Conservation (phyloP, 1,284 basidiomycete species). For the Volvariella volvacea region DNA sequence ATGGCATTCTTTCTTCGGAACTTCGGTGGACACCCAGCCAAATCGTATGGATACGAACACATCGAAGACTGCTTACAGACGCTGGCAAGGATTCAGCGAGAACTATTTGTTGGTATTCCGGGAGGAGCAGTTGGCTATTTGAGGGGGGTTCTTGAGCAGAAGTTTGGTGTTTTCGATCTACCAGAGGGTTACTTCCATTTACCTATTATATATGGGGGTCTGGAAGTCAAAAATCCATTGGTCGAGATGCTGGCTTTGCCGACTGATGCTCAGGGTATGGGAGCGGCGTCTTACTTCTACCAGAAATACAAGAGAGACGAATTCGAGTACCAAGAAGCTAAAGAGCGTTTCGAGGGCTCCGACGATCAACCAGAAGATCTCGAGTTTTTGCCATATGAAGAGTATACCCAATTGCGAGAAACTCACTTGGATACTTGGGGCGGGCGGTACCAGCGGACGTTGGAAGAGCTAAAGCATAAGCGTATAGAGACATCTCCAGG, state of each 20-base stretch:
- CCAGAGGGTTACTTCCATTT: constrained; percentile 39
- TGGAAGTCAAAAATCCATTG: constrained; percentile 32
- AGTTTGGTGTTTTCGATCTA: constrained; percentile 28
- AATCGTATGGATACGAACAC: constrained; percentile 28
- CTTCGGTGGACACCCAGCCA: constrained; percentile 29
- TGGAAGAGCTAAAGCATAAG: constrained; percentile 14
- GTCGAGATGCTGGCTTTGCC: constrained; percentile 29
- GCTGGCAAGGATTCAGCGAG: constrained; percentile 29
- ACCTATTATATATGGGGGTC: constrained; percentile 31
- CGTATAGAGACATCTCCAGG: constrained; percentile 16
- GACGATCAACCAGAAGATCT: not conserved
- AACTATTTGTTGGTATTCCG: constrained; percentile 25
- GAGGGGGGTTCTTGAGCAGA: constrained; percentile 22
- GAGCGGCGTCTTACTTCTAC: constrained; percentile 1
- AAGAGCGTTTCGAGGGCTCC: constrained; percentile 21
- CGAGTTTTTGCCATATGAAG: constrained; percentile 27
- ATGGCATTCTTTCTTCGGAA: too few species aligned
- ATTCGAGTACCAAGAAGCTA: constrained; percentile 10
- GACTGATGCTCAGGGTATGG: not conserved
- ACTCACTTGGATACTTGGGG: constrained; percentile 24
- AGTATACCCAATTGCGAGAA: constrained; percentile 27
- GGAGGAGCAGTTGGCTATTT: constrained; percentile 28
- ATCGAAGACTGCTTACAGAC: constrained; percentile 27
- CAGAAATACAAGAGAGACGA: constrained; percentile 7
- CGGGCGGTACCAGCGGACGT: constrained; percentile 21